Base-by-base conservation (phyloP, 305 asterid genomes). In the Fraxinus floribunda region DNA sequence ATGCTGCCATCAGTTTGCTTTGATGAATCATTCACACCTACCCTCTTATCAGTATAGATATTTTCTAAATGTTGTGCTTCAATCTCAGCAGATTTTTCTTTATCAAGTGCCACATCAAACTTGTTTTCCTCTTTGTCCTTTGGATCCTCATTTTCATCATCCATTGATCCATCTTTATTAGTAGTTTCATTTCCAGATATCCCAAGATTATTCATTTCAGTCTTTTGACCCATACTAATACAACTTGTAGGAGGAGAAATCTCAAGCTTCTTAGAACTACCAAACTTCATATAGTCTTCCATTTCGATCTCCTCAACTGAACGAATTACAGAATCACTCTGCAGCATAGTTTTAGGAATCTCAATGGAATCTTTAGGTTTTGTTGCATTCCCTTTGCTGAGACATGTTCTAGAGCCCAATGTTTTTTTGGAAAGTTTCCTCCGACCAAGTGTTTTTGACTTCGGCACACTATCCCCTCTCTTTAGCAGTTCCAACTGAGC, bases 381-480 rank as follows among this genome's bases (percentile, higher is more conserved):
- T 66, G 75, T 39, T 10, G 82, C 76, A 26, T 75, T 86, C 85
- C 82, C 91, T 81, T 87, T 90, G 41, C 83, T 74, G 35, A 79
- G 30, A 52, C 83, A 77, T 62, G 89, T 88, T 82, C 87, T 87
- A 38, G 95, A 86, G 35, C 91, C 95, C 89, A 88, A 77, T 35
- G 91, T 87, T 87, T 90, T 93, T 86, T 80, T 90, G 41, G 88
- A 85, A 84, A 87, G 85, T 80, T 76, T 79, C 84, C 89, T 89
- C 75, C 70, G 83, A 85, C 80, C 82, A 55, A 36, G 81, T 38
- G 91, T 84, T 82, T 90, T 90, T 30, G 81, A 41, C 78, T 44
- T 80, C 34, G 84, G 62, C 34, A 70, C 89, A 32, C 79, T 30
- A 39, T 36, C 76, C 84, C 79, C 93, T 5, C 77, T 84, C 60